A percentile compares a stretch with the other conserved stretches of the same genome.
phyloP scores from a whole-genome alignment of 129 eudicot species.

The Flaveria robusta region DNA sequence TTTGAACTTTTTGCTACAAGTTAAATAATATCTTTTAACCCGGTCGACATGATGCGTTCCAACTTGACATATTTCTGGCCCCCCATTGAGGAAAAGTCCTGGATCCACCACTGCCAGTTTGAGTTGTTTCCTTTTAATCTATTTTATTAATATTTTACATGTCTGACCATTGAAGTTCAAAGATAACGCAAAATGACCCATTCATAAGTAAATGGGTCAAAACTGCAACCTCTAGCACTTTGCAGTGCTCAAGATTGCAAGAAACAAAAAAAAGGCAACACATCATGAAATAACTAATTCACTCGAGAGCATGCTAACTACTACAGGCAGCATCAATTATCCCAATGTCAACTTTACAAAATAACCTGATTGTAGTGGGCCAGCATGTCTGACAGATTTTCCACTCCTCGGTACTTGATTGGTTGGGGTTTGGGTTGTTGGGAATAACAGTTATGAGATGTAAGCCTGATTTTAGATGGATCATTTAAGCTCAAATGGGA shows the following conservation, averaged over 20 bases:
- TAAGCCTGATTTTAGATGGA: conserved; percentile 78
- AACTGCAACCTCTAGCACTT: not conserved
- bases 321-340: not conserved
- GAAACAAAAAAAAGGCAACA: not conserved
- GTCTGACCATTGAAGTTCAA: not conserved
- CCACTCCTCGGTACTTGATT: conserved; percentile 65
- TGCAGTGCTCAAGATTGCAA: not conserved
- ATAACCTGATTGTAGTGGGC: conserved; percentile 79
- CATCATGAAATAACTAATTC: not conserved
- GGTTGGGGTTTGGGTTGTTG: conserved; percentile 90
- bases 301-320: not conserved
- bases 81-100: no score
- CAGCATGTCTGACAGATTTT: conserved; percentile 73
- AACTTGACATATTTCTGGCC: no score
- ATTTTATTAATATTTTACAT: not conserved
- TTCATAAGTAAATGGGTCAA: not conserved
- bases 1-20: no score
- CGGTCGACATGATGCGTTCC: no score
- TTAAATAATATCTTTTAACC: no score
- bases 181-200: not conserved
- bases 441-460: conserved; percentile 81
- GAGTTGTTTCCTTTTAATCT: not conserved
- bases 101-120: no score
- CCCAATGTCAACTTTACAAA: not conserved
- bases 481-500: conserved; percentile 55